Evolutionary conservation across 2,329 filamentous ascomycete genomes (phyloP), one percentile per base, ranked within the genome.

Genomic region (Fusarium denticulatum): DNA sequence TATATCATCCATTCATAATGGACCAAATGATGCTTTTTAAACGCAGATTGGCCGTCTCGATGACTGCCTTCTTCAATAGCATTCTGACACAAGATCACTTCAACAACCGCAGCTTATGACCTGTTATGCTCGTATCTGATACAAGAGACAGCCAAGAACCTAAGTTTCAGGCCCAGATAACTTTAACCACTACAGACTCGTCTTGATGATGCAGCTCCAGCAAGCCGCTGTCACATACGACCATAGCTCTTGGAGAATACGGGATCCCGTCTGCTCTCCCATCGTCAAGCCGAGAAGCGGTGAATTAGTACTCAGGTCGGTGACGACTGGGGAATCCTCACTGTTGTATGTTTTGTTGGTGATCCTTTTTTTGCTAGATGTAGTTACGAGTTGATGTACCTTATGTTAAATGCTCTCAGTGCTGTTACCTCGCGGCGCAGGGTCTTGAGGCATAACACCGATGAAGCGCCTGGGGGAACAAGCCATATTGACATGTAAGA

Each of bases 211-310:
- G 24, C 24, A 13, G 18, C 14, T n/a, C 20, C 10, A 4, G 14
- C 20, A 6, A 15, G 4, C 10, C 28, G 7, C 18, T 14, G 39
- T n/a, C 66, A 69, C 66, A 69, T 69, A 69, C 67, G 58, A 69
- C 65, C 64, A 69, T 14, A 69, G 65, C 58, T 30, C 32, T 64
- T 16, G 46, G 67, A 69, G 11, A 69, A 64, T 69, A 69, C 58
- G 24, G 65, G 58, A 69, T 69, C 67, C 58, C 65, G 66, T 69
- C 65, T n/a, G 65, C 65, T 67, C 65, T 67, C 65, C 53, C 46
- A 60, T 49, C 30, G 65, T 67, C 62, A 67, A 67, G 53, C 53
- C 55, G 28, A 60, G 34, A 22, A 67, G 62, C 62, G 64, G 52
- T 52, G 64, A 52, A 67, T 60, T 67, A 67, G 64, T 52, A 52